Percentiles rank a stretch among this genome's conserved stretches.
phyloP scores from a whole-genome alignment of 106 monocot genomes.

The Acorus calamus region DNA sequence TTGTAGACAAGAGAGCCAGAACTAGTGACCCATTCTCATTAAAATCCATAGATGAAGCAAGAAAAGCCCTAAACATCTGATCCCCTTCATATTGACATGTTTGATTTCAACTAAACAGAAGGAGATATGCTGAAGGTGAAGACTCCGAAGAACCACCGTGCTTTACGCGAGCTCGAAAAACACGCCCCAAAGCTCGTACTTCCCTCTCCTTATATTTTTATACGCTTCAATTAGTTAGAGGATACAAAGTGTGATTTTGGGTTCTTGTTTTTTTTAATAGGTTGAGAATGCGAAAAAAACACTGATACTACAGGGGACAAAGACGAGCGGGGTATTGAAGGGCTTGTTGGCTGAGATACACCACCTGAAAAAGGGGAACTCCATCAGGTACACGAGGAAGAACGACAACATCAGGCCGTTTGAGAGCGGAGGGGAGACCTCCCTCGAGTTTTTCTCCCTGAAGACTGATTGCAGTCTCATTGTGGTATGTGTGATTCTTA shows the following conservation, averaged over 20 bases:
- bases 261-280: conserved; percentile 12
- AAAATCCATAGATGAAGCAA: no score
- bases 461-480: conserved; percentile 88
- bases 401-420: conserved; percentile 82
- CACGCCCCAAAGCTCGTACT: conserved; percentile 68
- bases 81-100: no score
- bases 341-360: conserved; percentile 48
- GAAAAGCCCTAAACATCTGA: no score
- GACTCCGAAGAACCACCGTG: conserved; percentile 51
- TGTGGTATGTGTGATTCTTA: conserved; percentile 30
- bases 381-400: conserved; percentile 56
- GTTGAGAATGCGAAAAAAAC: conserved; percentile 82
- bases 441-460: conserved; percentile 75
- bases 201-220: neutral
- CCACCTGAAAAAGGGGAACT: conserved; percentile 61
- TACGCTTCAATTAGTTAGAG: neutral
- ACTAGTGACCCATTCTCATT: no score
- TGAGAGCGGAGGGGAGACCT: conserved; percentile 68
- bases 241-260: neutral
- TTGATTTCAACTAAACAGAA: no score
- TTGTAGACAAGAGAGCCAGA: no score
- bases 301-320: conserved; percentile 83
- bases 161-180: conserved; percentile 53
- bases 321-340: conserved; percentile 61
- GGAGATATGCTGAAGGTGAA: conserved; percentile 46